Percentiles rank a stretch among this genome's conserved stretches.
phyloP scores from a whole-genome alignment of 768 basidiomycete species.

The Suillus brevipes region DNA sequence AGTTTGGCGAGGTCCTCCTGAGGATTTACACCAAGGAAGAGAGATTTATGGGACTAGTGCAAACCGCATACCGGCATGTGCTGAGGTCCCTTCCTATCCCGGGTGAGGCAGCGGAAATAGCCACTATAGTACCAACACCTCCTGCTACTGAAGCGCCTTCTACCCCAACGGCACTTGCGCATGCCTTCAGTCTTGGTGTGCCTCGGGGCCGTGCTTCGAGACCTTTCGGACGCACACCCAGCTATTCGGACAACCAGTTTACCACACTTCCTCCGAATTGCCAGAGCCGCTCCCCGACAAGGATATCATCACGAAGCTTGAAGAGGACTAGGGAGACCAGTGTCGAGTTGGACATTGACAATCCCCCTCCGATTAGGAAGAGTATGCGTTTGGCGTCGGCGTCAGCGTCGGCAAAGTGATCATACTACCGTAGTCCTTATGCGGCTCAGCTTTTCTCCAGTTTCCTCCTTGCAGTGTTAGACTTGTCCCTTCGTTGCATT shows the following conservation, averaged over 20 bases:
- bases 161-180: constrained; percentile 33
- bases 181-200: constrained; percentile 16
- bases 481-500: background rate
- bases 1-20: constrained; percentile 70
- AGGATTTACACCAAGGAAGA: constrained; percentile 70
- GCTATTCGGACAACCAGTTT: constrained; percentile 43
- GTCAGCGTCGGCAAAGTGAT: background rate
- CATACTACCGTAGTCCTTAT: background rate
- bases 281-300: constrained; percentile 30
- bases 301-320: constrained; percentile 24
- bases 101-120: constrained; percentile 5
- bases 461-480: background rate
- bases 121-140: constrained; percentile 28
- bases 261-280: constrained; percentile 45
- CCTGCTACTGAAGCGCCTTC: constrained; percentile 39
- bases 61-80: constrained; percentile 61
- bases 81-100: constrained; percentile 23
- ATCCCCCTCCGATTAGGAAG: constrained; percentile 24
- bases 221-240: constrained; percentile 28
- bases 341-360: constrained; percentile 15
- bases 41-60: constrained; percentile 58
- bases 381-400: constrained; percentile 15
- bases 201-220: constrained; percentile 13
- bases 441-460: background rate
- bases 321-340: constrained; percentile 26